Base-by-base conservation (phyloP, 345 rosid genomes). In the Trapa bicornis region DNA sequence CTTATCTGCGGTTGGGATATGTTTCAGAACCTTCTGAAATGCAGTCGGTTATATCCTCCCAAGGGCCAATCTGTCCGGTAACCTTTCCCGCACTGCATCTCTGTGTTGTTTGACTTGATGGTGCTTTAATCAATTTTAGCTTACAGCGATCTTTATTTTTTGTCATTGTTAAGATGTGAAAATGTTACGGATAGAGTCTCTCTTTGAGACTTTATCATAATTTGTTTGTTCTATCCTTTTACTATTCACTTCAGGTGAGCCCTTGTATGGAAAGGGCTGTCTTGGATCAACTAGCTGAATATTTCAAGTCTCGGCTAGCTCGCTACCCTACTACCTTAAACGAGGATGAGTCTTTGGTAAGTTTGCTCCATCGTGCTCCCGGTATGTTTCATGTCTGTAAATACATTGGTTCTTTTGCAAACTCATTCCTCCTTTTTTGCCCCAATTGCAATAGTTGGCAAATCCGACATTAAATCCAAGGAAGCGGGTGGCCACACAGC, bases 201-300 rank as follows among this genome's bases (percentile, higher is more conserved):
- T 50, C 16, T 13, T 50, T 50, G 3, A 13, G n/a, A 14, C 56
- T 50, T 22, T 3, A 50, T 14, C 15, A 14, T 14, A 50, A 50
- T 50, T 3, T 5, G 56, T 50, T 50, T 22, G 5, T 6, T 50
- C 56, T 22, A 50, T 50, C 56, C 56, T 50, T 16, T 0, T 3
- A 13, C 56, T 50, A 3, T 41, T 41, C 43, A 4, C 73, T 57
- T 63, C 72, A 93, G 97, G 89, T 88, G 77, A 93, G 98, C 69
- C 84, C 98, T 38, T 93, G 98, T 78, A 87, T 83, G 90, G 98
- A 93, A 76, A 83, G 85, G 74, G 97, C 97, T 53, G 96, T 87
- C 61, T 74, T 93, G 64, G 92, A 86, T 68, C 98, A 93, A 73
- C 96, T 93, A 80, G 80, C 79, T 52, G 85, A 81, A 78, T 93